These are phyloP conservation scores for Diaporthe helianthi DNA, from an alignment of 2,329 filamentous ascomycete species.

Conservation along the genomic window DNA sequence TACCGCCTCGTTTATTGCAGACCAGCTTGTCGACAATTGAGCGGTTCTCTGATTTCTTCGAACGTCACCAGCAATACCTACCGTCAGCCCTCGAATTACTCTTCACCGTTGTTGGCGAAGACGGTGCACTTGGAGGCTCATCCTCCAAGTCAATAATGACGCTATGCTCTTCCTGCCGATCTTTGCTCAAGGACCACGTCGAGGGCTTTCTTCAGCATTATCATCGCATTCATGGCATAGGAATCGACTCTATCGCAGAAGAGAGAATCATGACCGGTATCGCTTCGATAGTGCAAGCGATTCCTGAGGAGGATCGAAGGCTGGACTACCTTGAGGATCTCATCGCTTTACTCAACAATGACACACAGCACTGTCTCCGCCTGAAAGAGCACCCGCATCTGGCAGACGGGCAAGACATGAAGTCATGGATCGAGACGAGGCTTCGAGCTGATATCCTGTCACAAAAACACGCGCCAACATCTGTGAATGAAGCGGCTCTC, in stretches of 20 bases:
- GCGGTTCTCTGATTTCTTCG: slow-evolving; percentile 78
- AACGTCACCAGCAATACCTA: slow-evolving; percentile 70
- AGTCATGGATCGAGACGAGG: slow-evolving; percentile 32
- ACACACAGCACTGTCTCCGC: slow-evolving; percentile 57
- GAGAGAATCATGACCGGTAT: slow-evolving; percentile 78
- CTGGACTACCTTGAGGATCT: slow-evolving; percentile 63
- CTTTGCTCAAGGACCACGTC: slow-evolving; percentile 71
- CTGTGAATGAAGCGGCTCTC: slow-evolving; percentile 52
- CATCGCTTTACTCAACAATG: slow-evolving; percentile 66
- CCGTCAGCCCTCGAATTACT: slow-evolving; percentile 76
- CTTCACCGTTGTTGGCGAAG: slow-evolving; percentile 69
- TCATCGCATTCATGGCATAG: slow-evolving; percentile 60
- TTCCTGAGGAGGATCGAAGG: slow-evolving; percentile 64
- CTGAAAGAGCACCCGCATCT: slow-evolving; percentile 43
- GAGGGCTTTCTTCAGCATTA: slow-evolving; percentile 72
- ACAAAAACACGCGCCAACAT: slow-evolving; percentile 32
- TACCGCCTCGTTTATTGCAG: slow-evolving; percentile 70
- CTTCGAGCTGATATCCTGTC: slow-evolving; percentile 27
- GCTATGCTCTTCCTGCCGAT: slow-evolving; percentile 78
- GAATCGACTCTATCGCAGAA: slow-evolving; percentile 68
- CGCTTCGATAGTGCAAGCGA: slow-evolving; percentile 76
- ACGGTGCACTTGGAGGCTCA: slow-evolving; percentile 66
- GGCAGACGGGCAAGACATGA: slow-evolving; percentile 38
- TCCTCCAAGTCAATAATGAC: slow-evolving; percentile 78
- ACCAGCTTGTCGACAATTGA: slow-evolving; percentile 75